Conservation (phyloP, 345 rosid species). For the Arabidopsis thaliana region DNA sequence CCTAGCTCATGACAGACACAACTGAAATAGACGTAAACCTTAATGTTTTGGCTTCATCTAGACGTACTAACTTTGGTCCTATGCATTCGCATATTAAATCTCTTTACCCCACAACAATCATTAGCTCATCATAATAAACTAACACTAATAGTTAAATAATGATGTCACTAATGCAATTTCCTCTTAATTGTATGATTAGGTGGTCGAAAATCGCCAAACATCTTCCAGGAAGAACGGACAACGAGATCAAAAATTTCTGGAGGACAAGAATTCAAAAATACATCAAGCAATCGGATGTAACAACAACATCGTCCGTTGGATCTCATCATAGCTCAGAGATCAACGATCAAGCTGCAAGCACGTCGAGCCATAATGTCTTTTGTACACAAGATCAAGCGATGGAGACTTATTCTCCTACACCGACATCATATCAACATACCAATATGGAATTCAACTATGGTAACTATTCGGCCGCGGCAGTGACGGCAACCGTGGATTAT, state of each 20-base stretch:
- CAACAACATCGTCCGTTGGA: constrained; percentile 46
- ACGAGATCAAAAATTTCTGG: constrained; percentile 97
- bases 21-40: constrained; percentile 54
- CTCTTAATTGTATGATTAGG: constrained; percentile 44
- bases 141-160: neutral
- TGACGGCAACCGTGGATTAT: constrained; percentile 36
- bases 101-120: constrained; percentile 36
- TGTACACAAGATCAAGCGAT: constrained; percentile 48
- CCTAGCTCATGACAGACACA: constrained; percentile 19
- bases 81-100: constrained; percentile 21
- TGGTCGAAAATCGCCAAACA: constrained; percentile 98
- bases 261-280: constrained; percentile 96
- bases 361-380: constrained; percentile 55
- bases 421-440: constrained; percentile 48
- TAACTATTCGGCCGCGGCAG: constrained; percentile 22
- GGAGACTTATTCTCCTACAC: constrained; percentile 59
- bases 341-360: constrained; percentile 50
- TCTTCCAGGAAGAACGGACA: constrained; percentile 97
- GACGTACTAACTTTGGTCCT: constrained; percentile 34
- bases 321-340: constrained; percentile 51
- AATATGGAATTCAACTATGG: constrained; percentile 42
- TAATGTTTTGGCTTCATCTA: constrained; percentile 46
- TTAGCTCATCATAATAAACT: constrained; percentile 17
- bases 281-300: constrained; percentile 60
- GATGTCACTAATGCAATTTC: constrained; percentile 4